Evolutionary conservation across 805 yeast species (phyloP), one percentile per base, ranked within the genome.

Genomic region (Lachancea fermentati): DNA sequence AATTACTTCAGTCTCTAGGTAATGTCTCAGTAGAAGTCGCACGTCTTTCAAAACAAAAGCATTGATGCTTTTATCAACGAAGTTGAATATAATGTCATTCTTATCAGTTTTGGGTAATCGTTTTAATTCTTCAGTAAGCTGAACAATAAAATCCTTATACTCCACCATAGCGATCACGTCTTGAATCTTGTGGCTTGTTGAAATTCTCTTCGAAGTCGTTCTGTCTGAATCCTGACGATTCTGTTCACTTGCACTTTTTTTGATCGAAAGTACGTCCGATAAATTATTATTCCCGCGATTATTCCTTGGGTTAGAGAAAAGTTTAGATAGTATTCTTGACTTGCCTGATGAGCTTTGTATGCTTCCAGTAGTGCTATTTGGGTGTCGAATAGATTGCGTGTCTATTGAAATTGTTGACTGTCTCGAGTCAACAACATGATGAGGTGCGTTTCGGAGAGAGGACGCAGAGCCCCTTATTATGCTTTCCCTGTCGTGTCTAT

Each of bases 11-110:
- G 32, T 32, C 13, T 37, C 36, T 11, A 36, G 17, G 28, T 36
- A 41, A 11, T 30, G 33, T 28, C 17, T 13, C 28, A 48, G 45
- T 30, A 50, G 43, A 13, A 37, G 36, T 18, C 38, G 36, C 18
- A 47, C 41, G 34, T 50, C 54, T n/a, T 38, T 41, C 3, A 48
- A 15, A 11, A 50, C 39, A 36, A 50, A 50, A 15, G 42, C 46
- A 30, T 43, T 43, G 13, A 48, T 42, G 25, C 42, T 33, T 5
- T 38, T 39, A 9, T 43, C 37, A 17, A 48, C 37, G 35, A 46
- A 48, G 12, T 41, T 37, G 35, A 50, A 50, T n/a, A 48, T 39
- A 30, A 45, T 39, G 19, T 44, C 50, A 31, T 48, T 50, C 13
- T 34, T 42, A 19, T 40, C 34, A 9, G 39, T 32, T 14, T 36